Percentiles rank a stretch among this genome's conserved stretches.
Conservation (phyloP, 164 flowering plant species). For the Kalanchoe fedtschenkoi region DNA sequence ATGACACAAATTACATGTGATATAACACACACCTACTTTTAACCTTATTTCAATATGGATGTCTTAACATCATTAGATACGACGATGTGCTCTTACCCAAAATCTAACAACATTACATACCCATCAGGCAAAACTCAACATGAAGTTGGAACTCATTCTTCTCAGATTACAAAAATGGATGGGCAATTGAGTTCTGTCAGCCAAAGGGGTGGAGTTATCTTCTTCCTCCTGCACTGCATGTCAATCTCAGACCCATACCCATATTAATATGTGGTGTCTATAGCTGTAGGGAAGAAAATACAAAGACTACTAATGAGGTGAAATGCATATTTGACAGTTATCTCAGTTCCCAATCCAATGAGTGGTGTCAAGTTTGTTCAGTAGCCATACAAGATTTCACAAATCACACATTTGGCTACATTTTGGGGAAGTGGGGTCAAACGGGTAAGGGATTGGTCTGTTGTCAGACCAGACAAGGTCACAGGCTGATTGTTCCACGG, state of each 20-base stretch:
- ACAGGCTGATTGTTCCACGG: background rate
- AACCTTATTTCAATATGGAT: too few species aligned
- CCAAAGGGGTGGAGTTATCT: slow-evolving; percentile 1
- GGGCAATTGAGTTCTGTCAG: too few species aligned
- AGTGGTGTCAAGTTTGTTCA: background rate
- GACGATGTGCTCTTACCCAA: too few species aligned
- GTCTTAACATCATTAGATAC: too few species aligned
- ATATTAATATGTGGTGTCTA: background rate
- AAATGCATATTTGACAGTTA: background rate
- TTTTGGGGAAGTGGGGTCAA: background rate
- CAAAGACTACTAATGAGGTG: too few species aligned
- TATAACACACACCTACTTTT: too few species aligned
- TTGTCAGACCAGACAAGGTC: background rate
- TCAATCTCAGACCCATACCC: slow-evolving; percentile 5
- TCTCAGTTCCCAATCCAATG: background rate
- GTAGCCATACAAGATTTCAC: background rate
- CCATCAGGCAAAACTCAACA: too few species aligned
- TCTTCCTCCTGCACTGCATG: background rate
- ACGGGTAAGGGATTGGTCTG: background rate
- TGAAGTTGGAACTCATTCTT: too few species aligned
- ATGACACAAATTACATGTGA: too few species aligned
- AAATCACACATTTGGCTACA: background rate
- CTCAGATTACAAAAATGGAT: too few species aligned
- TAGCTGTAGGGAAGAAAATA: background rate
- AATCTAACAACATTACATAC: too few species aligned